Evolutionary conservation across 139 green algal genomes (phyloP).

Genomic region (Closterium sp.): DNA sequence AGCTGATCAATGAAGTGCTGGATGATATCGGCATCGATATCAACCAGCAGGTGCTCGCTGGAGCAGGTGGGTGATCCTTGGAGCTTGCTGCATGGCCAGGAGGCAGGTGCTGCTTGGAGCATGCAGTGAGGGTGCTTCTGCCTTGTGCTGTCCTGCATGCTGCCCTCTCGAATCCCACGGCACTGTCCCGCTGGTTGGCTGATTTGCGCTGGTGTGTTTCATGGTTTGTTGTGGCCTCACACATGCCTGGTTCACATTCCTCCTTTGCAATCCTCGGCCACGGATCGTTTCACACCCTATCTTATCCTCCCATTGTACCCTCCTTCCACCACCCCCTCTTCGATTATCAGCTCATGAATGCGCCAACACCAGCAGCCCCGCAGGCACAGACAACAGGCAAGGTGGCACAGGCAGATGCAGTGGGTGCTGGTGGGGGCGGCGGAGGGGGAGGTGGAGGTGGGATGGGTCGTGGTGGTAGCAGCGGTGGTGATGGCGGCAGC

Average conservation of each 20-base stretch:
- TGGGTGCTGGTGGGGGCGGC: neutral
- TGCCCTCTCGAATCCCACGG: neutral
- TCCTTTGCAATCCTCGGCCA: neutral
- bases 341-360: neutral
- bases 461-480: neutral
- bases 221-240: neutral
- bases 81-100: too few species aligned
- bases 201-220: neutral
- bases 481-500: neutral
- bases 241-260: neutral
- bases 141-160: neutral
- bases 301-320: neutral
- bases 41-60: neutral
- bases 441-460: neutral
- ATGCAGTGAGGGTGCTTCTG: neutral
- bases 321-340: neutral
- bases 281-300: too few species aligned
- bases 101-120: neutral
- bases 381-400: conserved; percentile 4
- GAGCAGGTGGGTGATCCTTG: too few species aligned
- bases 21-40: neutral
- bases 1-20: neutral
- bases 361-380: neutral
- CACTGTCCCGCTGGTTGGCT: neutral
- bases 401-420: neutral